Conservation (phyloP, 352 stramenopile genomes). For the Globisporangium polare region DNA sequence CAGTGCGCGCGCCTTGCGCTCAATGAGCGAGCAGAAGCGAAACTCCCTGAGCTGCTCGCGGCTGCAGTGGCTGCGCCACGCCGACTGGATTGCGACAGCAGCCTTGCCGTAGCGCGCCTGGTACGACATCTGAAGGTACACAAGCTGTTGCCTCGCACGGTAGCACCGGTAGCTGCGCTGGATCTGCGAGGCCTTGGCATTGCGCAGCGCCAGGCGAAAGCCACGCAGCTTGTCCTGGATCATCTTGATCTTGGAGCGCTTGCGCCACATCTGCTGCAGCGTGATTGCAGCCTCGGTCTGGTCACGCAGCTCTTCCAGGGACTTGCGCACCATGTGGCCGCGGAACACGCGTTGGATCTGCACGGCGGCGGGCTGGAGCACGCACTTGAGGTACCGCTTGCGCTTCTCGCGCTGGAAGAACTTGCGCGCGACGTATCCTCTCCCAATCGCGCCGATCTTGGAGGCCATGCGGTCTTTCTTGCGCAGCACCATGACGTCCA, state of each 20-base stretch:
- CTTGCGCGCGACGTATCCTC: conserved; percentile 55
- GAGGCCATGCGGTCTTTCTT: conserved; percentile 54
- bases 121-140: conserved; percentile 35
- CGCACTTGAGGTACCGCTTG: conserved; percentile 30
- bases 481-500: conserved; percentile 41
- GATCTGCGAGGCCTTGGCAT: conserved; percentile 37
- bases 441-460: conserved; percentile 52
- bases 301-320: conserved; percentile 50
- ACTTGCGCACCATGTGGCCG: conserved; percentile 49
- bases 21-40: conserved; percentile 58
- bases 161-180: conserved; percentile 66
- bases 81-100: conserved; percentile 57
- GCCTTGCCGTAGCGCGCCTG: conserved; percentile 48
- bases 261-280: conserved; percentile 72
- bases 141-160: conserved; percentile 34
- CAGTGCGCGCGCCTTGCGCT: conserved; percentile 53
- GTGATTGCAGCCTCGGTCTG: conserved; percentile 65
- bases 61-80: conserved; percentile 65
- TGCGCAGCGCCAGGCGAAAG: conserved; percentile 39
- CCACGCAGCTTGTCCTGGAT: conserved; percentile 36
- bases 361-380: conserved; percentile 42
- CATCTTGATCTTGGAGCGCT: conserved; percentile 33
- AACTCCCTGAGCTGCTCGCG: conserved; percentile 59
- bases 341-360: conserved; percentile 72
- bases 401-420: conserved; percentile 50